Evolutionary conservation across 345 rosid species (phyloP).

Genomic region (Sapria himalayana): DNA sequence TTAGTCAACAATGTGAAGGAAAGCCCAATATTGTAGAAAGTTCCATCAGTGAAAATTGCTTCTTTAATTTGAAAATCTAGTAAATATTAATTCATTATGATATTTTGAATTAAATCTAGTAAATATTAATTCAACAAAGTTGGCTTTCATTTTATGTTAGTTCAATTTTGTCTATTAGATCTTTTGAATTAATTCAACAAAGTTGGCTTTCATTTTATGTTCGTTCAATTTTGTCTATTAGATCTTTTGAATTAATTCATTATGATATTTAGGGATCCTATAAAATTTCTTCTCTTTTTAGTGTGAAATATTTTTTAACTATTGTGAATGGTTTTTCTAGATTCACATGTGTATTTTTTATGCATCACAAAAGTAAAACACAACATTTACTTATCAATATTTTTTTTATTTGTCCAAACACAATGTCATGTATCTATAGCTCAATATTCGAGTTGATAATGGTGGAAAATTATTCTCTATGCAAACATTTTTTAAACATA

Average conservation of each 20-base stretch:
- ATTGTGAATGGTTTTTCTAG: background rate
- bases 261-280: background rate
- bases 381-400: background rate
- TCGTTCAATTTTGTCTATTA: background rate
- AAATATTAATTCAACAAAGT: background rate
- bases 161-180: background rate
- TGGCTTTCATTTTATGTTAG: background rate
- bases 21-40: too few relatives aligned
- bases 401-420: background rate
- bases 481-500: background rate
- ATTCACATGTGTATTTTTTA: background rate
- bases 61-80: background rate
- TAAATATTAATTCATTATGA: background rate
- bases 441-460: background rate
- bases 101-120: too few relatives aligned
- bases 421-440: background rate
- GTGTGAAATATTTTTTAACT: background rate
- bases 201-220: background rate
- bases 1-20: too few relatives aligned
- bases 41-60: background rate
- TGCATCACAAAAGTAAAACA: background rate
- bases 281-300: background rate
- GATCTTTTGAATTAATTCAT: slow-evolving; percentile 2
- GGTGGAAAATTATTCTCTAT: background rate
- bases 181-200: slow-evolving; percentile 2